phyloP scores from a whole-genome alignment of 805 yeast species.

The Cyberlindnera saturnus region DNA sequence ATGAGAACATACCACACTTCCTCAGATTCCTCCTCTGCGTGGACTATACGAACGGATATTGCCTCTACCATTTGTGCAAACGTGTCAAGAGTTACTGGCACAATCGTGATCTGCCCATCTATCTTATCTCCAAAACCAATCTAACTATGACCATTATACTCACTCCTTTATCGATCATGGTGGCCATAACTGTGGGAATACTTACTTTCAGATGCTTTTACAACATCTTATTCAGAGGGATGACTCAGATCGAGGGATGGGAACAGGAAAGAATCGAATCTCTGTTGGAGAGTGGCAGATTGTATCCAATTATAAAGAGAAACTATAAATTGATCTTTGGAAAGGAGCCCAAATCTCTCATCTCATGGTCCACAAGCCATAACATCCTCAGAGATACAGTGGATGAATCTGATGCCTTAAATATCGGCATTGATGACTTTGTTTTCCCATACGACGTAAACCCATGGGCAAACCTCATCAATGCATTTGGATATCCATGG shows the following conservation, averaged over 20 bases:
- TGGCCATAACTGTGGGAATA: slow-evolving; percentile 51
- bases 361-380: slow-evolving; percentile 19
- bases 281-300: slow-evolving; percentile 48
- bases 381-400: slow-evolving; percentile 4
- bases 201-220: slow-evolving; percentile 56
- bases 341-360: slow-evolving; percentile 13
- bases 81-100: slow-evolving; percentile 41
- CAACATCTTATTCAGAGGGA: slow-evolving; percentile 54
- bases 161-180: slow-evolving; percentile 50
- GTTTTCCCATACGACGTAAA: slow-evolving; percentile 85
- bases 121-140: slow-evolving; percentile 46
- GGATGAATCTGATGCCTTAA: slow-evolving; percentile 13
- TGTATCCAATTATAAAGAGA: slow-evolving; percentile 43
- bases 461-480: slow-evolving; percentile 43
- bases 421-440: slow-evolving; percentile 52
- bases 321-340: slow-evolving; percentile 32
- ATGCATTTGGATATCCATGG: slow-evolving; percentile 55
- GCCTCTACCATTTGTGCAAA: slow-evolving; percentile 34
- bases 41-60: slow-evolving; percentile 41
- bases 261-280: slow-evolving; percentile 76
- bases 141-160: slow-evolving; percentile 49
- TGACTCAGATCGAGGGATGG: slow-evolving; percentile 91
- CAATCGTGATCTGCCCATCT: slow-evolving; percentile 47
- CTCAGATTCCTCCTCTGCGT: slow-evolving; percentile 71
- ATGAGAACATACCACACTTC: slow-evolving; percentile 71